These are phyloP conservation scores for Aspergillus sergii DNA, from an alignment of 2,329 filamentous ascomycete species.

Conservation along the genomic window DNA sequence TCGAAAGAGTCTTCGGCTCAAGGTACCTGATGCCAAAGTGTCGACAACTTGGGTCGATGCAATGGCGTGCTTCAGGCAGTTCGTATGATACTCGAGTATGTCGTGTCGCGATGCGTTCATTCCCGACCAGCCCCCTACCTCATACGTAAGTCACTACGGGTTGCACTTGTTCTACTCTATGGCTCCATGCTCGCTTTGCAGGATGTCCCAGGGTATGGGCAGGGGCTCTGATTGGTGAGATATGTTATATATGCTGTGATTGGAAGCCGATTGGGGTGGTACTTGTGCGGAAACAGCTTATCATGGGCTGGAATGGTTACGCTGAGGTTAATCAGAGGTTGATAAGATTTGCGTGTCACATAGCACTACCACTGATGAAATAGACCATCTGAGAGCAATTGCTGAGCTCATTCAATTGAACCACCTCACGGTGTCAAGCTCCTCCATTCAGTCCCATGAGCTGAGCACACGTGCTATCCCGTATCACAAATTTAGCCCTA, in stretches of 20 bases:
- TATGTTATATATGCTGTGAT: not conserved
- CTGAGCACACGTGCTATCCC: not conserved
- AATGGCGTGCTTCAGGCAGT: not conserved
- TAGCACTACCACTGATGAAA: not conserved
- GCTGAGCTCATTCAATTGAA: not conserved
- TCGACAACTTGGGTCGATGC: not conserved
- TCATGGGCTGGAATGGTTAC: not conserved
- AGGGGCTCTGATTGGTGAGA: not conserved
- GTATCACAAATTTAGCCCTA: not conserved
- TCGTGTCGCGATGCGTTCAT: not conserved
- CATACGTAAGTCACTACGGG: slow-evolving; percentile 3
- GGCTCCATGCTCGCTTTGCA: not conserved
- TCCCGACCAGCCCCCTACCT: slow-evolving; percentile 9
- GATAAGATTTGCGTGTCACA: not conserved
- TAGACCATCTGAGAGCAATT: not conserved
- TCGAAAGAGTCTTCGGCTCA: not conserved
- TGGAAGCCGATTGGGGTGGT: not conserved
- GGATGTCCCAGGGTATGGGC: not conserved
- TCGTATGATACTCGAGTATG: not conserved
- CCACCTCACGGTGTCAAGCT: not conserved
- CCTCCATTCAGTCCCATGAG: not conserved
- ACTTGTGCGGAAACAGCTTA: not conserved
- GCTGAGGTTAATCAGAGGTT: not conserved
- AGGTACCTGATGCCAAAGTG: not conserved
- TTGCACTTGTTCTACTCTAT: not conserved